Base-by-base conservation (phyloP, 2,329 filamentous ascomycete species). In the Trichoderma lentiforme region DNA sequence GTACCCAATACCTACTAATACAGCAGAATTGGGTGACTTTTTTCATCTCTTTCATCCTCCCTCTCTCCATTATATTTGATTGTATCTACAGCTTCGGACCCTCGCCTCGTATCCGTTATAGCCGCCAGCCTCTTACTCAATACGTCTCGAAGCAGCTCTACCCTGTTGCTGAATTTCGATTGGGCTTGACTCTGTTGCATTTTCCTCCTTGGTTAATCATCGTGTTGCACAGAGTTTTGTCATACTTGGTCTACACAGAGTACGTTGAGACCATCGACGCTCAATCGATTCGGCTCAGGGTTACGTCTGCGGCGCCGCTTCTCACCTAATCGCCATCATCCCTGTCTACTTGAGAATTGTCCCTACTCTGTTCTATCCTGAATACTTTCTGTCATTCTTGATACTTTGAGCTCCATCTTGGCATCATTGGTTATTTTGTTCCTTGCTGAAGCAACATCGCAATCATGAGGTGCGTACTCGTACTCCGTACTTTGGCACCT, bases 381-480 rank as follows among this genome's bases (percentile, higher is more conserved):
- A 60, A 58, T 60, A 68, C 56, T 15, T 11, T 36, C 7, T 47
- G 26, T 3, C 26, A 14, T 32, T 8, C 30, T 53, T 28, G 26
- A 7, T n/a, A 12, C 26, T 34, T 14, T 34, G 5, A 9, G n/a
- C 24, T 12, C 3, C 6, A 15, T 51, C 57, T 61, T 32, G 12
- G 14, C 8, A 53, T 28, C 8, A 3, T 66, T n/a, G 30, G 15
- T 14, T 56, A 58, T n/a, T 15, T 32, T 32, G 18, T 60, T 24
- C 34, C 53, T 47, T 21, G 7, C 15, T 11, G 26, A 69, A 61
- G 7, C 21, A 14, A 63, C 6, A 66, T 18, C 18, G 28, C 71
- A 68, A 73, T 67, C 26, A 73, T 73, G 73, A 71, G 71, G 71
- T 71, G 73, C 67, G 73, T 73, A 51, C 43, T 24, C 11, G n/a